phyloP scores from a whole-genome alignment of 1,284 basidiomycete genomes.

The Laetiporus sulphureus region DNA sequence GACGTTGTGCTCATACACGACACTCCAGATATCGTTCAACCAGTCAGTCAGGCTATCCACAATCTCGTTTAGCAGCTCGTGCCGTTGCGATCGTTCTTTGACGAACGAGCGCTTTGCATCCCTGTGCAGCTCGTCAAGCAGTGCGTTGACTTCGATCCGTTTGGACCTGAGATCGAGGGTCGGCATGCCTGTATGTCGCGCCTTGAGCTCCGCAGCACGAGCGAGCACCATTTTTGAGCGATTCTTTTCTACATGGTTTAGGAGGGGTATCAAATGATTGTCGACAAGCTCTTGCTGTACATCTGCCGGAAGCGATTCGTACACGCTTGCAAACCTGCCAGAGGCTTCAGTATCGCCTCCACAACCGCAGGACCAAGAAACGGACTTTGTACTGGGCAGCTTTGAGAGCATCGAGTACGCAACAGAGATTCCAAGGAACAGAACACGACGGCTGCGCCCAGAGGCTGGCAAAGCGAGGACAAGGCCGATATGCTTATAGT shows the following conservation, averaged over 20 bases:
- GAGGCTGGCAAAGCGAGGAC: too few relatives aligned
- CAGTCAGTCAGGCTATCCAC: constrained; percentile 47
- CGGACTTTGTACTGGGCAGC: constrained; percentile 11
- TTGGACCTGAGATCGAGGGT: constrained; percentile 44
- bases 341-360: background rate
- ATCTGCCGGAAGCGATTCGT: constrained; percentile 23
- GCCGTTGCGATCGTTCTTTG: constrained; percentile 42
- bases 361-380: background rate
- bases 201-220: constrained; percentile 26
- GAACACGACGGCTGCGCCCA: too few relatives aligned
- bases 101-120: constrained; percentile 46
- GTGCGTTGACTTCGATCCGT: constrained; percentile 40
- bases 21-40: constrained; percentile 55
- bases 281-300: constrained; percentile 21
- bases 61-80: constrained; percentile 48
- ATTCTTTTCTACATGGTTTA: constrained; percentile 15
- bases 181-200: constrained; percentile 36
- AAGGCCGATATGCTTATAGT: too few relatives aligned
- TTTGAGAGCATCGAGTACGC: constrained; percentile 8
- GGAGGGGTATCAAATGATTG: constrained; percentile 24
- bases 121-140: constrained; percentile 43
- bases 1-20: constrained; percentile 48
- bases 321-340: constrained; percentile 20
- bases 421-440: too few relatives aligned
- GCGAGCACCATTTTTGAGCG: constrained; percentile 14